Evolutionary conservation across 495 filamentous ascomycete species (phyloP).

Genomic region (Lineolata rhizophorae): DNA sequence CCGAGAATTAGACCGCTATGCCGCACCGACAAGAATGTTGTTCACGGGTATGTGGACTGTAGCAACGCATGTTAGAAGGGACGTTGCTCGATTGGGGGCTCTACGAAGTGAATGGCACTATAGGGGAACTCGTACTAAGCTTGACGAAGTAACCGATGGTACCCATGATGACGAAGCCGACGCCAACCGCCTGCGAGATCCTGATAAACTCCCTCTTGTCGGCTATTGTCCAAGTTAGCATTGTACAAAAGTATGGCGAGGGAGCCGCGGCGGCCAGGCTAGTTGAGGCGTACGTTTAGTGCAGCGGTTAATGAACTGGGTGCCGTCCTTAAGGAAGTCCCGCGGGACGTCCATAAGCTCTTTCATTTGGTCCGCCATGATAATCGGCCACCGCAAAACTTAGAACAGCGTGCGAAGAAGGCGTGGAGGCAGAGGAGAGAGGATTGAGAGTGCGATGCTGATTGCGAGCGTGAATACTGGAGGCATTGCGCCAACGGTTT

Average conservation of each 20-base stretch:
- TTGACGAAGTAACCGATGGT: conserved; percentile 84
- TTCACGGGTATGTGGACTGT: conserved; percentile 66
- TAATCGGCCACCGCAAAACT: not conserved
- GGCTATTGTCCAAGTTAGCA: conserved; percentile 20
- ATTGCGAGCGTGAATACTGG: not conserved
- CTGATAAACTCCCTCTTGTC: conserved; percentile 73
- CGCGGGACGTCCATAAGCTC: conserved; percentile 50
- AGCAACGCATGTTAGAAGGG: not conserved
- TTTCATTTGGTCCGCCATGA: not conserved
- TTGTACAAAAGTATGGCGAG: no score
- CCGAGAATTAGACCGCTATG: no score
- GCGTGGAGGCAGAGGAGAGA: not conserved
- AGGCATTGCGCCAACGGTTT: no score
- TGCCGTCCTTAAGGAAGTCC: conserved; percentile 64
- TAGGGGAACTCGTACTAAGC: conserved; percentile 48
- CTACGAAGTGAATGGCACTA: not conserved
- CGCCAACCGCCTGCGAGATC: conserved; percentile 87
- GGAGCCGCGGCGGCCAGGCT: no score
- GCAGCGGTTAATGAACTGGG: conserved; percentile 62
- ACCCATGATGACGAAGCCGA: conserved; percentile 77
- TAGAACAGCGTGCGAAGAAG: not conserved
- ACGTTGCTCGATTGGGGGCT: not conserved
- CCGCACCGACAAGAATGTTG: conserved; percentile 68
- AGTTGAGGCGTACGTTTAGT: conserved; percentile 48
- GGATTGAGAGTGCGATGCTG: not conserved